Percentiles rank a stretch among this genome's conserved stretches.
Evolutionary conservation across 306 rosid genomes (phyloP).

Genomic region (Carpinus fangiana): DNA sequence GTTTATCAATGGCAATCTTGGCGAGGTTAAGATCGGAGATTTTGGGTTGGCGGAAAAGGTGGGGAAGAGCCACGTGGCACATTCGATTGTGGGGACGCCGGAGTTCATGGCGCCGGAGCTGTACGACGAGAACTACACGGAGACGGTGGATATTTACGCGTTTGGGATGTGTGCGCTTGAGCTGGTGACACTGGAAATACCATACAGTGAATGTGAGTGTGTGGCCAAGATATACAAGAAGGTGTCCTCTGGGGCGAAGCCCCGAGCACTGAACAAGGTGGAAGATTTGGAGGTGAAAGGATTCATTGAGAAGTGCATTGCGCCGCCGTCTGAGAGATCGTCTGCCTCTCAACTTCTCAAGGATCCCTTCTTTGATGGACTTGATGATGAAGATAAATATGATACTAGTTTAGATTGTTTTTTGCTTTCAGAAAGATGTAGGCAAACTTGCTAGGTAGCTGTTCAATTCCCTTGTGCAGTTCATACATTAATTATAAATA

Average conservation of each 20-base stretch:
- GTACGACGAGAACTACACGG: conserved; percentile 26
- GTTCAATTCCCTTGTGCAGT: background rate
- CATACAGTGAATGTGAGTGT: conserved; percentile 22
- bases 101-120: conserved; percentile 38
- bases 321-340: background rate
- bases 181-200: conserved; percentile 23
- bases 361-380: conserved; percentile 14
- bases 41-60: conserved; percentile 12
- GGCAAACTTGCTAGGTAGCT: background rate
- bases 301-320: conserved; percentile 24
- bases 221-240: conserved; percentile 20
- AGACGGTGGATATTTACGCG: conserved; percentile 27
- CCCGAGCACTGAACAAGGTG: background rate
- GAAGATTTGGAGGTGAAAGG: background rate
- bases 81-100: conserved; percentile 17
- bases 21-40: conserved; percentile 26
- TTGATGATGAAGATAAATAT: background rate
- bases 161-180: conserved; percentile 32
- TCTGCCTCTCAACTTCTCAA: conserved; percentile 20
- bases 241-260: conserved; percentile 10
- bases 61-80: background rate
- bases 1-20: conserved; percentile 24
- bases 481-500: too few relatives aligned
- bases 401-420: background rate
- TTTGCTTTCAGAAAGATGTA: background rate